These are phyloP conservation scores for Cryptococcus sp. DNA, from an alignment of 1,284 basidiomycete species.

Conservation along the genomic window DNA sequence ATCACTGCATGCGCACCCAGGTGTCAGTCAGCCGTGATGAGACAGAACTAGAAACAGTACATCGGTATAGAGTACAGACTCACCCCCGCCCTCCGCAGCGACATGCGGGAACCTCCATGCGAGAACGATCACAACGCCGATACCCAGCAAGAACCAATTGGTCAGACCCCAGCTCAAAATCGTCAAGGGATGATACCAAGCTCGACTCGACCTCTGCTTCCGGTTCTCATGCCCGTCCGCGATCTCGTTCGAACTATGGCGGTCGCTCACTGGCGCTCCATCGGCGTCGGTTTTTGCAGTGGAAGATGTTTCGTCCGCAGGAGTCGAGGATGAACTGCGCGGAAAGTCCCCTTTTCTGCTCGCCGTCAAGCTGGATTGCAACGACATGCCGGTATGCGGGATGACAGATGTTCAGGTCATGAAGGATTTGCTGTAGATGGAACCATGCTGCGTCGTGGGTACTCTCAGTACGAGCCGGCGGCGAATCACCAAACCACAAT, in stretches of 20 bases:
- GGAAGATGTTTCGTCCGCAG: not conserved
- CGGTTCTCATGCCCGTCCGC: not conserved
- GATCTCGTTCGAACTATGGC: not conserved
- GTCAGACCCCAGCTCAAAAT: conserved; percentile 11
- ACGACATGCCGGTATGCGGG: no score
- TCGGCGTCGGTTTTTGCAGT: not conserved
- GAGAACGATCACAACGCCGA: conserved; percentile 32
- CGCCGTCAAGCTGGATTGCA: no score
- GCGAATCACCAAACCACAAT: no score
- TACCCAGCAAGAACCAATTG: conserved; percentile 40
- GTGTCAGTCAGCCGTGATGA: not conserved
- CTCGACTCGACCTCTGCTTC: not conserved
- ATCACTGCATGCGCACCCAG: conserved; percentile 16
- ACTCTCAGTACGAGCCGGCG: no score
- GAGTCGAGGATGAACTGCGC: no score
- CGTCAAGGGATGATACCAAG: conserved; percentile 15
- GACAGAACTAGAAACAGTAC: not conserved
- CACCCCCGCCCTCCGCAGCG: conserved; percentile 27
- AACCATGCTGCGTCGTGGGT: no score
- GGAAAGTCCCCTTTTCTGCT: no score
- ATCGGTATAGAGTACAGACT: conserved; percentile 5
- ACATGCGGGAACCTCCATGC: conserved; percentile 35
- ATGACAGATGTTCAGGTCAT: no score
- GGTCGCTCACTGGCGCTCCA: not conserved
- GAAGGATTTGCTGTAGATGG: no score